phyloP scores from a whole-genome alignment of 257 asterid species.

The Nicotiana noctiflora region DNA sequence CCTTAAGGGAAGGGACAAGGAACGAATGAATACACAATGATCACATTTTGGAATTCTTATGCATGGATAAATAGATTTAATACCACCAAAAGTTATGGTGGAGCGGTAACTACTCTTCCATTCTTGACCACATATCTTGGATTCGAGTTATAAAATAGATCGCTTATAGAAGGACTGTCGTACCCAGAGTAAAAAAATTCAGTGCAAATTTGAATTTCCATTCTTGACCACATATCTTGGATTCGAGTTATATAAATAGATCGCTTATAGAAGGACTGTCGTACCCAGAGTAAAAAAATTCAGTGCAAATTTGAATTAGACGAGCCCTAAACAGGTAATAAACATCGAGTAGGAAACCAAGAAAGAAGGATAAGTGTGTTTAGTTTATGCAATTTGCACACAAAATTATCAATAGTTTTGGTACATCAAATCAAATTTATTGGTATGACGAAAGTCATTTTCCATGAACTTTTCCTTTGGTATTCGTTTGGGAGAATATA shows the following conservation, averaged over 20 bases:
- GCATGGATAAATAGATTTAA: not conserved
- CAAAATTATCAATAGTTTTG: no score
- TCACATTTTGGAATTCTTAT: not conserved
- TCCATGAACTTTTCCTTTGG: no score
- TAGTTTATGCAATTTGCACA: no score
- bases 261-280: no score
- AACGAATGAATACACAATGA: no score
- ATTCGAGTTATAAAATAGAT: not conserved
- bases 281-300: no score
- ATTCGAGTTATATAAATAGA: not conserved
- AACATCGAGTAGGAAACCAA: no score
- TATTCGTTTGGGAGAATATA: not conserved
- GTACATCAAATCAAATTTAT: not conserved
- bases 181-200: no score
- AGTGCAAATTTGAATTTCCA: accelerated
- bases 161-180: no score
- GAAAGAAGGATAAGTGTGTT: not conserved
- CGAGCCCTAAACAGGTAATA: no score
- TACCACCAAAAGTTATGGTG: not conserved
- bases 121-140: not conserved
- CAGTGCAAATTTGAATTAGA: accelerated
- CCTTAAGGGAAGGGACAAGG: no score
- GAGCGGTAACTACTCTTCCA: no score
- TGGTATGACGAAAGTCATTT: not conserved
- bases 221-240: not conserved